Conservation (phyloP, 352 stramenopile species). For the Thalassiosira mediterranea region DNA sequence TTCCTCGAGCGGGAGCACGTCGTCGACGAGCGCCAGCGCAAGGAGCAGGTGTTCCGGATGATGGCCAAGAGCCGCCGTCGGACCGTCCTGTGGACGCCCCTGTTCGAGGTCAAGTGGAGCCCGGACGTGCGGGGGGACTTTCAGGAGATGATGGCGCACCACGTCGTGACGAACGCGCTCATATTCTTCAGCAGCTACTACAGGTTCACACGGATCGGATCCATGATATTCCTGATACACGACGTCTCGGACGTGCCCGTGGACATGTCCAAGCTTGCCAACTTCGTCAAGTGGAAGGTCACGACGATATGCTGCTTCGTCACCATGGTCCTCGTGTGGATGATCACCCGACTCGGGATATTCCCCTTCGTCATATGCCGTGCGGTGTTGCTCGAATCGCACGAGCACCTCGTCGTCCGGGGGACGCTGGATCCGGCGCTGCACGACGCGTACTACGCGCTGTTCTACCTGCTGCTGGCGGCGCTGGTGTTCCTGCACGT, state of each 20-base stretch:
- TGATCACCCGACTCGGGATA: slow-evolving; percentile 66
- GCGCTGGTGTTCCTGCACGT: slow-evolving; percentile 76
- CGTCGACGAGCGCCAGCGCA: slow-evolving; percentile 34
- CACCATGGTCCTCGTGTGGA: slow-evolving; percentile 75
- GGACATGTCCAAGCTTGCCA: slow-evolving; percentile 82
- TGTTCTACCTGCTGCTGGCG: slow-evolving; percentile 70
- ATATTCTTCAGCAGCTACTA: slow-evolving; percentile 72
- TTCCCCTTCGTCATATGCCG: slow-evolving; percentile 80
- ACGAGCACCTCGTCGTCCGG: slow-evolving; percentile 53
- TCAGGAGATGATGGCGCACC: slow-evolving; percentile 84
- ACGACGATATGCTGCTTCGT: slow-evolving; percentile 76
- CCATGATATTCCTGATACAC: slow-evolving; percentile 82
- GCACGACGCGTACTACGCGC: slow-evolving; percentile 54
- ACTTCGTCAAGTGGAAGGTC: slow-evolving; percentile 84
- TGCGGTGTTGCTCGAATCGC: slow-evolving; percentile 59
- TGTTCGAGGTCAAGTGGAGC: slow-evolving; percentile 65
- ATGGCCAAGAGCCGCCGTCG: slow-evolving; percentile 20
- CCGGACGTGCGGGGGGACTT: slow-evolving; percentile 75
- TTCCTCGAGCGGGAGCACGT: slow-evolving; percentile 49
- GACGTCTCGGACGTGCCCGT: slow-evolving; percentile 83
- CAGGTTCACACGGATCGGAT: slow-evolving; percentile 69
- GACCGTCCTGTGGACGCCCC: slow-evolving; percentile 36
- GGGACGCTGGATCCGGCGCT: slow-evolving; percentile 53
- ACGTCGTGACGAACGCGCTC: slow-evolving; percentile 81
- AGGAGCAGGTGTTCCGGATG: slow-evolving; percentile 31